A percentile compares a stretch with the other conserved stretches of the same genome.
Conservation (phyloP, 768 basidiomycete species). For the Solioccasus polychromus region DNA sequence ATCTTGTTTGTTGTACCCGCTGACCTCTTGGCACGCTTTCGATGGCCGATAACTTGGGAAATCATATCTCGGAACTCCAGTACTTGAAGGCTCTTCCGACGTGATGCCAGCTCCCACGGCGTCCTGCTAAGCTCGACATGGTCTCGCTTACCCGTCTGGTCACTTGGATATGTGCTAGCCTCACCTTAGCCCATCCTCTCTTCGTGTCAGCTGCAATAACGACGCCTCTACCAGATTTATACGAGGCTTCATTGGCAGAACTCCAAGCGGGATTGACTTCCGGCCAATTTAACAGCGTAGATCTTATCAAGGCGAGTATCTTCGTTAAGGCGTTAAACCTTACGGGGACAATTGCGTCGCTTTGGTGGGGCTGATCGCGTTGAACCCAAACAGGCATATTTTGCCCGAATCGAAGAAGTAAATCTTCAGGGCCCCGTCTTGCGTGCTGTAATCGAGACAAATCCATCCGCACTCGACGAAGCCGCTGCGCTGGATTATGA, state of each 20-base stretch:
- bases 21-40: constrained; percentile 9
- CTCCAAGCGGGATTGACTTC: constrained; percentile 37
- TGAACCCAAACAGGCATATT: constrained; percentile 33
- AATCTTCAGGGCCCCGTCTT: constrained; percentile 36
- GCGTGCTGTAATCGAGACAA: constrained; percentile 41
- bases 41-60: constrained; percentile 5
- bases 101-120: neutral
- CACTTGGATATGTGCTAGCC: constrained; percentile 5
- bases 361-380: neutral
- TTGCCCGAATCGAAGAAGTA: constrained; percentile 43
- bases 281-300: constrained; percentile 38
- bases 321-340: neutral
- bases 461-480: constrained; percentile 35
- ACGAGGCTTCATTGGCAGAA: constrained; percentile 39
- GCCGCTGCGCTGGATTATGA: constrained; percentile 36
- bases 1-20: constrained; percentile 1
- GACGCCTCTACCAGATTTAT: constrained; percentile 36
- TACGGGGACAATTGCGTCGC: neutral
- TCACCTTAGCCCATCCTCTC: constrained; percentile 4
- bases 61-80: neutral
- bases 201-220: constrained; percentile 10
- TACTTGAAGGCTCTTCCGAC: constrained; percentile 4
- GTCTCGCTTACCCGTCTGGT: constrained; percentile 4
- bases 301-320: constrained; percentile 39
- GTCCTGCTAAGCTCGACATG: neutral